These are phyloP conservation scores for Asterophora parasitica DNA, from an alignment of 768 basidiomycete genomes.

Conservation along the genomic window DNA sequence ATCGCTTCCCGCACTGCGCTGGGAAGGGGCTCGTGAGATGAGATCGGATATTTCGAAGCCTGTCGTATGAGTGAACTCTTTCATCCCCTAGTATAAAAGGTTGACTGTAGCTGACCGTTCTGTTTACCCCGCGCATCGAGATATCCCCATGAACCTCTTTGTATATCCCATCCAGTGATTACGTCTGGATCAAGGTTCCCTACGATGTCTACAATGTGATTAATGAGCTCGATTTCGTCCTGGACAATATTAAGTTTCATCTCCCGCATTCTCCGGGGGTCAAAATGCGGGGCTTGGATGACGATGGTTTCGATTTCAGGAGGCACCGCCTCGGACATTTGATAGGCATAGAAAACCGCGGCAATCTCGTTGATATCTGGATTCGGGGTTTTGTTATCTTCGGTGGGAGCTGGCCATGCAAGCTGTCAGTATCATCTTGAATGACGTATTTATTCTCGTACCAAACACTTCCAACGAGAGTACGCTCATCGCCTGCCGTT, in stretches of 20 bases:
- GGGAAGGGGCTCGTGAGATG: conserved; percentile 69
- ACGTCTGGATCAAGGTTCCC: conserved; percentile 86
- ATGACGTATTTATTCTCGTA: conserved; percentile 25
- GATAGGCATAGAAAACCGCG: conserved; percentile 72
- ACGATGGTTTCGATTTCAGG: conserved; percentile 49
- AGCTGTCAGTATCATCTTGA: background rate
- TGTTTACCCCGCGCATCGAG: conserved; percentile 58
- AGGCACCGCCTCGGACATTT: conserved; percentile 38
- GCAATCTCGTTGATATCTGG: conserved; percentile 60
- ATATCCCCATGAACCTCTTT: conserved; percentile 88
- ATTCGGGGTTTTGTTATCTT: conserved; percentile 56
- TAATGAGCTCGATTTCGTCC: conserved; percentile 77
- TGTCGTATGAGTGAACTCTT: conserved; percentile 25
- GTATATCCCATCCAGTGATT: conserved; percentile 88
- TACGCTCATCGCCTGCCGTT: conserved; percentile 70
- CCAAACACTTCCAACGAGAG: conserved; percentile 86
- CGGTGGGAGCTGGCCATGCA: conserved; percentile 48
- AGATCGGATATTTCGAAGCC: conserved; percentile 70
- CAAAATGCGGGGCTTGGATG: conserved; percentile 36
- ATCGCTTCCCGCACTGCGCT: conserved; percentile 36
- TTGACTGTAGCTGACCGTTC: conserved; percentile 41
- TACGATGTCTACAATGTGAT: conserved; percentile 69
- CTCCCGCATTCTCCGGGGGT: conserved; percentile 37
- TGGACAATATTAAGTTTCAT: conserved; percentile 48
- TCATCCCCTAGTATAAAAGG: background rate